Base-by-base conservation (phyloP, 1,284 basidiomycete genomes). In the Tylopilus sp. region DNA sequence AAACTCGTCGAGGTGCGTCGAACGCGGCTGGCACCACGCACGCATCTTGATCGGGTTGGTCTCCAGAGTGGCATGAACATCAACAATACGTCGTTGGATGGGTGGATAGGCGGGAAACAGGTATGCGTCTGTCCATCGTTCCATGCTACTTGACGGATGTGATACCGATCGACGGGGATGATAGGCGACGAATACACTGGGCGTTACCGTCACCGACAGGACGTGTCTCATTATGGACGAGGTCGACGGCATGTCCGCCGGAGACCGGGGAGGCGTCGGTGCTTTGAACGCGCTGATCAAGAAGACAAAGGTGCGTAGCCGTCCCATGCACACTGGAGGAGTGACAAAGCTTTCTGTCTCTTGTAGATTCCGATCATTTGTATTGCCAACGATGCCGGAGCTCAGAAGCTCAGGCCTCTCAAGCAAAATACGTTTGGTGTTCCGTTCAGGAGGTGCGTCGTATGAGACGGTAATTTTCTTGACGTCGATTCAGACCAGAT, bases 201-300 rank as follows among this genome's bases (percentile, higher is more conserved):
- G 85, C 2, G 70, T 94, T 2, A 63, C 74, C 11, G 82, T 97
- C 53, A 91, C 88, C 0, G 82, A 90, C 56, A 83, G 79, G 60
- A 84, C 89, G 0, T 92, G 93, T 56, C 72, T 99, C 38, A 98
- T 99, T 66, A 97, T 99, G 93, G 97, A 99, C 65, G 97, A 99
- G 68, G 96, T 99, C 0, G 96, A 99, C 60, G 96, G 97, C 8
- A 99, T 99, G 94, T 97, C 93, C 6, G 91, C 92, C 2, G 96
- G 96, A 23, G 97, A 99, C 69, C 79, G 96, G 44, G 96, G 97
- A 18, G 96, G 96, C 54, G 89, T 98, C 1, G 95, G 92, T 26
- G 96, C 96, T 8, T 71, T 99, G 60, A 94, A 94, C 53, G 82
- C 84, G 0, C 66, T 99, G 49, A 97, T 99, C 63, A 94, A 89